Base-by-base conservation (phyloP, 208 protist species). In the Leptomonas pyrrhocoris region DNA sequence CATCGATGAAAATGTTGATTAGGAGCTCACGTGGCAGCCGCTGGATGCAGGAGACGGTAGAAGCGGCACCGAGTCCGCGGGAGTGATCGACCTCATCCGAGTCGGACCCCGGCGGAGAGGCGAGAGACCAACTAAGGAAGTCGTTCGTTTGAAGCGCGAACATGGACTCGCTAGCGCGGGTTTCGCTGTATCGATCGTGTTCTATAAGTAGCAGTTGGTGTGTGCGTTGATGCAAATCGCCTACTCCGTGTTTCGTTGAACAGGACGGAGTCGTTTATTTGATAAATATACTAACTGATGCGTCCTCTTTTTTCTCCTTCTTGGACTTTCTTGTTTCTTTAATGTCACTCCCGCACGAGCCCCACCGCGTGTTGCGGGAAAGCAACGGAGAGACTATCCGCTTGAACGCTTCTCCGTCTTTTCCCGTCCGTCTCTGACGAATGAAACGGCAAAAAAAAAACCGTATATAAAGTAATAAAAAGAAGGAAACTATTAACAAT, bases 11-110 rank as follows among this genome's bases (percentile, higher is more conserved):
- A 16, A 92, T 86, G 42, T 65, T 73, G 31, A 85, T 73, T 48
- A 94, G 50, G 27, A 94, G 46, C 50, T 92, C 89, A 11, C 77
- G 80, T 9, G 89, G 89, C 40, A 94, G 73, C 1, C 75, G 64
- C n/a, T 85, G 64, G 11, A 90, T 68, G 21, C 48, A 66, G 23
- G 60, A 55, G n/a, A 55, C 11, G 31, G 11, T 28, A 1, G 43
- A 48, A 8, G 54, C 11, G 36, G n/a, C 28, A 21, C 60, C 31
- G n/a, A 13, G 18, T 4, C 21, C 2, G n/a, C 60, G 38, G 25
- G 34, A 57, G 51, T 51, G 56, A 7, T 54, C 34, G 11, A 42
- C 15, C 13, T 25, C 67, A n/a, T 64, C 72, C 3, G n/a, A 43
- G 43, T 80, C 70, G 0, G 74, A 77, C 6, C 7, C 68, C 18